Evolutionary conservation across 352 stramenopile genomes (phyloP).

Genomic region (Phytophthora palmivora): DNA sequence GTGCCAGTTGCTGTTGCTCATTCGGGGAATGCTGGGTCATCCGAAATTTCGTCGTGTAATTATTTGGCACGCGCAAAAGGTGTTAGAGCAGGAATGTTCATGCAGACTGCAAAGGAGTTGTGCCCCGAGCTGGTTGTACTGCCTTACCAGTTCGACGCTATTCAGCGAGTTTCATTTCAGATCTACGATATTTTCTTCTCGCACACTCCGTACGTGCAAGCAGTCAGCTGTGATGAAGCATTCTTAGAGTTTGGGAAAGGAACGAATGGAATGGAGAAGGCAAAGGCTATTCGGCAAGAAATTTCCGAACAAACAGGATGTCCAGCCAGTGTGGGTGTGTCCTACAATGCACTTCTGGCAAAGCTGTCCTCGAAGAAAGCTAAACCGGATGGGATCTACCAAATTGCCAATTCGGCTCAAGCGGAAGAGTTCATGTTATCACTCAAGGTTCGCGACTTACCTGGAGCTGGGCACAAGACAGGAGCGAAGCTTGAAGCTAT

Average conservation of each 20-base stretch:
- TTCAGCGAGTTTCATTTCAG: conserved; percentile 91
- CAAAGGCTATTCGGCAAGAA: conserved; percentile 66
- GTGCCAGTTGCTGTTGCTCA: conserved; percentile 94
- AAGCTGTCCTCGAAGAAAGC: conserved; percentile 94
- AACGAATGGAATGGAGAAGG: conserved; percentile 73
- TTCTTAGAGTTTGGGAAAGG: conserved; percentile 89
- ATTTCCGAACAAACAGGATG: conserved; percentile 88
- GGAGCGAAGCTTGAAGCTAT: conserved; percentile 74
- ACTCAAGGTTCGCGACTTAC: conserved; percentile 77
- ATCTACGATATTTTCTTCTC: conserved; percentile 94
- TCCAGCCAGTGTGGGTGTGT: conserved; percentile 93
- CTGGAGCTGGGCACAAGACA: conserved; percentile 79
- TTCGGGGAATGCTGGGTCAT: conserved; percentile 74
- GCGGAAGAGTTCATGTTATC: conserved; percentile 72
- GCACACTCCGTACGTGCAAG: conserved; percentile 89
- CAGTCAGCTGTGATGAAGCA: conserved; percentile 96
- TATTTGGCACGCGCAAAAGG: conserved; percentile 94
- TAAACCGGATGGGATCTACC: conserved; percentile 92
- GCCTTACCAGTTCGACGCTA: conserved; percentile 93
- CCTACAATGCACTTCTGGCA: conserved; percentile 93
- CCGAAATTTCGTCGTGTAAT: conserved; percentile 96
- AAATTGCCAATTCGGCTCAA: conserved; percentile 51
- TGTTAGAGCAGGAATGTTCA: conserved; percentile 94
- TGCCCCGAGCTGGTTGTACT: conserved; percentile 94
- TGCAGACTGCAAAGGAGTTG: conserved; percentile 90